Evolutionary conservation across 2,329 filamentous ascomycete genomes (phyloP).

Genomic region (Pestalotiopsis sp.): DNA sequence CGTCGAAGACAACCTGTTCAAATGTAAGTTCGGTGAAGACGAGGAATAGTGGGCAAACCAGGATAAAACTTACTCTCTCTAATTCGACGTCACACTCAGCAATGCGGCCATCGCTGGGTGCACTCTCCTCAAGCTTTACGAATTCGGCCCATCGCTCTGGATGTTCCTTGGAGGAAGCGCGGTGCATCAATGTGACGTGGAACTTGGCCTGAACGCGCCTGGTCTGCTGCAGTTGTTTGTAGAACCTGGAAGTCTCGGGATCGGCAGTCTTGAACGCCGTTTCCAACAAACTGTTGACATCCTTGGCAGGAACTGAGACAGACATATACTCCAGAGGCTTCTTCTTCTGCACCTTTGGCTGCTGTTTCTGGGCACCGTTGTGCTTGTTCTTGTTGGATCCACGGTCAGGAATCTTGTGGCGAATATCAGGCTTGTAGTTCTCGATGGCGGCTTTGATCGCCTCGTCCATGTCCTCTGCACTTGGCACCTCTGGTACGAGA

Average conservation of each 20-base stretch:
- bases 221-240: constrained; percentile 71
- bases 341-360: constrained; percentile 42
- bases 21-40: constrained; percentile 10
- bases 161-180: constrained; percentile 61
- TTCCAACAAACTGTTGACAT: constrained; percentile 62
- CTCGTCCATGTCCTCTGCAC: constrained; percentile 72
- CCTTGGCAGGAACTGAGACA: constrained; percentile 46
- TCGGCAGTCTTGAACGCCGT: constrained; percentile 64
- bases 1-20: constrained; percentile 76
- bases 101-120: constrained; percentile 48
- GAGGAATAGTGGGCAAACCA: not conserved
- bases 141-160: constrained; percentile 80
- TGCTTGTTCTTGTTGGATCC: constrained; percentile 43
- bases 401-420: constrained; percentile 72
- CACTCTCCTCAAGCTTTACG: constrained; percentile 47
- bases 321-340: constrained; percentile 61
- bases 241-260: constrained; percentile 66
- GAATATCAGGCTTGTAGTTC: constrained; percentile 76
- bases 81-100: constrained; percentile 67
- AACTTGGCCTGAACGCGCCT: constrained; percentile 83
- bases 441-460: constrained; percentile 77
- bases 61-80: constrained; percentile 51
- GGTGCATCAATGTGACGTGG: constrained; percentile 93
- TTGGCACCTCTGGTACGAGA: constrained; percentile 72
- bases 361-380: constrained; percentile 37